Percentiles rank a stretch among this genome's conserved stretches.
Evolutionary conservation across 2,329 filamentous ascomycete genomes (phyloP).

Genomic region (Fusarium sterilihyphosum): DNA sequence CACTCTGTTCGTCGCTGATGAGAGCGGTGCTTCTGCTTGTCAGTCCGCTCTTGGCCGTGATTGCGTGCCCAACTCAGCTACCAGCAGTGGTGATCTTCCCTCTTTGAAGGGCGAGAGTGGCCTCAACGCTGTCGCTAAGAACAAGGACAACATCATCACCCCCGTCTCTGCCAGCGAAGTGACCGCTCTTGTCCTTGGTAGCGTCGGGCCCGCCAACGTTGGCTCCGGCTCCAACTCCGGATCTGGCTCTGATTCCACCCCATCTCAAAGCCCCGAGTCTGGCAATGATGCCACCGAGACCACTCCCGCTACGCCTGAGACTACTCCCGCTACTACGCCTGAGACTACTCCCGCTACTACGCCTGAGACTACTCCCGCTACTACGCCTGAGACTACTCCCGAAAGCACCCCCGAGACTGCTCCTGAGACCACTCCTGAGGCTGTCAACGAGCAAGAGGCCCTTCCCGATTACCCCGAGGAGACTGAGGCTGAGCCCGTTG

Average conservation of each 20-base stretch:
- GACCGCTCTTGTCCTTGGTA: constrained; percentile 34
- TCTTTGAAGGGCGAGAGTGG: constrained; percentile 31
- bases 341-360: not conserved
- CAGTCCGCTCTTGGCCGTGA: constrained; percentile 36
- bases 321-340: not conserved
- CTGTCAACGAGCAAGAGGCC: not conserved
- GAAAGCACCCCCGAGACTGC: not conserved
- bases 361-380: not conserved
- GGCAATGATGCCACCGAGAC: not conserved
- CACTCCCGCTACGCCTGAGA: not conserved
- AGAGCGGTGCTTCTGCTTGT: constrained; percentile 26
- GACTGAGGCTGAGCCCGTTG: not conserved
- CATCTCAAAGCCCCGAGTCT: not conserved
- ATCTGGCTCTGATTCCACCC: constrained; percentile 22
- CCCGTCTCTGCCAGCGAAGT: constrained; percentile 42
- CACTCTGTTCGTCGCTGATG: constrained; percentile 35
- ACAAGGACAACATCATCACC: constrained; percentile 35
- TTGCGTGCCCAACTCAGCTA: constrained; percentile 34
- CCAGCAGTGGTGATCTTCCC: constrained; percentile 39
- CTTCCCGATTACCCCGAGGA: not conserved
- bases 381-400: not conserved
- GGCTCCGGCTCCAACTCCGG: constrained; percentile 34
- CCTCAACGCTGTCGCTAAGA: constrained; percentile 22
- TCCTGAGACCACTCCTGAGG: not conserved
- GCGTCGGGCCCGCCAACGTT: constrained; percentile 41